A percentile compares a stretch with the other conserved stretches of the same genome.
phyloP scores from a whole-genome alignment of 768 basidiomycete species.

The Leccinellum rugosiceps region DNA sequence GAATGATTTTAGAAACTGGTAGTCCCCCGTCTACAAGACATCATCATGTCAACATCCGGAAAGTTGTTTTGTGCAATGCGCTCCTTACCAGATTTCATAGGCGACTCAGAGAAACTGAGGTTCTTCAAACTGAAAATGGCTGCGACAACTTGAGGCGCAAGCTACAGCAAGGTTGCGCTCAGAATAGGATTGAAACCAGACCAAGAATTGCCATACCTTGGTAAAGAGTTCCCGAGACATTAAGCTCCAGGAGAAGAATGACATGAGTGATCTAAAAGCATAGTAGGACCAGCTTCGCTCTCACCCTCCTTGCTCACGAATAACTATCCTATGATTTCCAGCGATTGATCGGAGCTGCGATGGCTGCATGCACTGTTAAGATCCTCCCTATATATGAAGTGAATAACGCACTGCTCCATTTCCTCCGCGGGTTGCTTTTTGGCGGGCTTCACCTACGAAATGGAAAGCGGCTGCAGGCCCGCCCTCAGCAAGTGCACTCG shows the following conservation, averaged over 20 bases:
- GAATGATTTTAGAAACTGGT: constrained; percentile 16
- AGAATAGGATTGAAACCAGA: constrained; percentile 16
- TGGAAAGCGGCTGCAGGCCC: constrained; percentile 16
- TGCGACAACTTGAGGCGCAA: constrained; percentile 42
- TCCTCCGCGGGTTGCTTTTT: constrained; percentile 29
- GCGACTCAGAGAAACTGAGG: constrained; percentile 17
- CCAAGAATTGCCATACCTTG: constrained; percentile 9
- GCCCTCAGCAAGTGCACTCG: constrained; percentile 40
- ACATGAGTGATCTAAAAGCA: background rate
- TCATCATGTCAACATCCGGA: background rate
- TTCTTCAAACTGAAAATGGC: constrained; percentile 44
- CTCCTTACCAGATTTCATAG: constrained; percentile 13
- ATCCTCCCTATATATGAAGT: background rate
- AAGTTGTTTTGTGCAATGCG: background rate
- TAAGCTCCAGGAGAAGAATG: constrained; percentile 25
- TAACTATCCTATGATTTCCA: constrained; percentile 7
- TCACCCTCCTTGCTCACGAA: constrained; percentile 23
- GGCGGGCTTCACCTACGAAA: background rate
- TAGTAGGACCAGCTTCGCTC: background rate
- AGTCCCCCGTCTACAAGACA: constrained; percentile 8
- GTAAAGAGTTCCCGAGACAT: constrained; percentile 27
- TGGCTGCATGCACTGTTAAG: constrained; percentile 10
- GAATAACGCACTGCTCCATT: constrained; percentile 33
- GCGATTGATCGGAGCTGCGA: background rate
- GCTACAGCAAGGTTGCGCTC: constrained; percentile 24